phyloP scores from a whole-genome alignment of 2,329 filamentous ascomycete genomes.

The Trichoderma arundinaceum region DNA sequence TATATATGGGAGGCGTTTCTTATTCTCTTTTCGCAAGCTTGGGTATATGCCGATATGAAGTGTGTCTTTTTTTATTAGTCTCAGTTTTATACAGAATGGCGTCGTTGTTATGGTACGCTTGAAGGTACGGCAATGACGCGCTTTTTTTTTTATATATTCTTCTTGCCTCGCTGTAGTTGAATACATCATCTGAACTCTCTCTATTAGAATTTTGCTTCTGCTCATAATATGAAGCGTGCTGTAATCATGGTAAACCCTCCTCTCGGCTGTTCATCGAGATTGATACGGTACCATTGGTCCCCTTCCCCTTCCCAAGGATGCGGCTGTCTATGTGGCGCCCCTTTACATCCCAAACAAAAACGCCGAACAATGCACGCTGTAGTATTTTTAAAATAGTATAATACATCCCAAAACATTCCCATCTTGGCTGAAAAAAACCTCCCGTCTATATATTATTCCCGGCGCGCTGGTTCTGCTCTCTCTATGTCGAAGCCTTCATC shows the following conservation, averaged over 20 bases:
- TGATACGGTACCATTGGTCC: neutral
- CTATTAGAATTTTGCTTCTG: neutral
- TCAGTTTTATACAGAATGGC: neutral
- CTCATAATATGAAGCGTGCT: neutral
- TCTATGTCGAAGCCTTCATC: conserved; percentile 46
- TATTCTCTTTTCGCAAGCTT: neutral
- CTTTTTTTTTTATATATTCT: neutral
- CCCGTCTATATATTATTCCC: conserved; percentile 10
- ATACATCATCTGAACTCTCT: neutral
- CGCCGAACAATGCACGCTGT: conserved; percentile 30
- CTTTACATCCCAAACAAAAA: conserved; percentile 11
- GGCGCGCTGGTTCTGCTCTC: neutral
- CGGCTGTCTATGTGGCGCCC: conserved; percentile 13
- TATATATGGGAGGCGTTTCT: conserved; percentile 30
- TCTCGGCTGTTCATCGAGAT: neutral
- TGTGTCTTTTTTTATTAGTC: neutral
- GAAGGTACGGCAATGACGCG: neutral
- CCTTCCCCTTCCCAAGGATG: neutral
- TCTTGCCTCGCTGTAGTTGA: neutral
- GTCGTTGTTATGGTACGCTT: neutral
- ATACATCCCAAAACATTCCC: conserved; percentile 19
- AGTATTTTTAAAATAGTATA: neutral
- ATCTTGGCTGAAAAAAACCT: neutral
- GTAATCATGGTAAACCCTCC: too few relatives aligned
- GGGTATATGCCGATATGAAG: conserved; percentile 14